Evolutionary conservation across 2,329 filamentous ascomycete species (phyloP), one percentile per base, ranked within the genome.

Genomic region (Claviceps sp.): DNA sequence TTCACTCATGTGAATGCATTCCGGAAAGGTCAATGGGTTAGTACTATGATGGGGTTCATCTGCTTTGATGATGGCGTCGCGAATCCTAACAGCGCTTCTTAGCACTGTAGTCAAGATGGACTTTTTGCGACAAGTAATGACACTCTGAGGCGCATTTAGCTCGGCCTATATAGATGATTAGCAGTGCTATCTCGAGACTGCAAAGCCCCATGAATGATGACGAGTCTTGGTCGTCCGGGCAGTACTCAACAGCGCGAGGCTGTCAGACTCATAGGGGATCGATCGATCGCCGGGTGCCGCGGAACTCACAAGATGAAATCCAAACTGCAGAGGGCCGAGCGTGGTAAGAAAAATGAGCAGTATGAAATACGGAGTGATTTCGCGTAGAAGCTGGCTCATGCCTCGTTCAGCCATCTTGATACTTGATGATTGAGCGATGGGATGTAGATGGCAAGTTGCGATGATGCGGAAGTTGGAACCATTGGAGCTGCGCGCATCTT

Each of bases 81-180:
- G 57, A 52, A 66, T 53, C 60, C 64, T 59, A 40, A 55, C 57
- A 20, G 59, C 58, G 51, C 65, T 51, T 38, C 60, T 11, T 34
- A 34, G 60, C 50, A 56, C 49, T 52, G 63, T 51, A 11, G 61
- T 53, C 40, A 67, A 66, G 49, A 70, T 68, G 47, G 69, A 66
- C 56, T 71, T 69, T 56, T 80, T 82, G 59, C 80, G 81, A 71
- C 93, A 97, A 52, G 87, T 94, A 61, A 98, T 85, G 61, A 94
- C 88, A 73, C 90, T 85, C 76, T 96, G 85, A 8, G 93, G 93
- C 8, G 91, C 88, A 66, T 98, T 98, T 56, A 98, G 79, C 67
- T 97, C 93, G 59, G 89, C 87, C 90, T 66, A 43, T 49, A 14
- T 36, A 11, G 50, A 34, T 36, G 4, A 16, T 52, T 14, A 52